These are phyloP conservation scores for Aspergillus latus DNA, from an alignment of 2,329 filamentous ascomycete genomes.

Conservation along the genomic window DNA sequence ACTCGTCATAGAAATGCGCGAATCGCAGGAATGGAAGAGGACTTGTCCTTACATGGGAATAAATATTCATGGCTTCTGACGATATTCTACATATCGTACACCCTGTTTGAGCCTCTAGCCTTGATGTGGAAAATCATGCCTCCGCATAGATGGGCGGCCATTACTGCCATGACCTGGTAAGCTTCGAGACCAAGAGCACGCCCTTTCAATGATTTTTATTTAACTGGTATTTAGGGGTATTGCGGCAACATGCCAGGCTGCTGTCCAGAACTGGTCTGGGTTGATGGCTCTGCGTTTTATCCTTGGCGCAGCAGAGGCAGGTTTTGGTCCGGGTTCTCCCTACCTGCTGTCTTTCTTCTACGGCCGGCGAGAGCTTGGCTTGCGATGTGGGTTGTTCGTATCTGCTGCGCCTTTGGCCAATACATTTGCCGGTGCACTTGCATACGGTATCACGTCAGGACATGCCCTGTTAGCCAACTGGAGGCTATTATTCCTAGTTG, in stretches of 20 bases:
- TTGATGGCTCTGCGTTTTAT: slow-evolving; percentile 53
- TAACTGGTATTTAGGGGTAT: slow-evolving; percentile 40
- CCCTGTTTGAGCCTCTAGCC: slow-evolving; percentile 43
- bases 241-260: slow-evolving; percentile 49
- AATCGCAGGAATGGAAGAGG: slow-evolving; percentile 54
- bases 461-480: slow-evolving; percentile 59
- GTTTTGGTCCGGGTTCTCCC: slow-evolving; percentile 48
- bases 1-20: slow-evolving; percentile 48
- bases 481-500: slow-evolving; percentile 65
- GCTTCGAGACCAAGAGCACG: slow-evolving; percentile 19
- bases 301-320: slow-evolving; percentile 49
- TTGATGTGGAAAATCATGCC: slow-evolving; percentile 48
- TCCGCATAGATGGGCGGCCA: slow-evolving; percentile 46
- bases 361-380: slow-evolving; percentile 56
- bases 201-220: slow-evolving; percentile 13
- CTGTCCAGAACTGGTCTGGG: slow-evolving; percentile 45
- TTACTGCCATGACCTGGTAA: slow-evolving; percentile 45
- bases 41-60: slow-evolving; percentile 49
- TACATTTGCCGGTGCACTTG: slow-evolving; percentile 70
- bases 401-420: slow-evolving; percentile 69
- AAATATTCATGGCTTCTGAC: slow-evolving; percentile 54
- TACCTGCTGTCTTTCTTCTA: slow-evolving; percentile 61
- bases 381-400: slow-evolving; percentile 57
- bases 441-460: slow-evolving; percentile 64
- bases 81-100: slow-evolving; percentile 55